These are phyloP conservation scores for Osmanthus fragrans DNA, from an alignment of 257 asterid species.

Conservation along the genomic window DNA sequence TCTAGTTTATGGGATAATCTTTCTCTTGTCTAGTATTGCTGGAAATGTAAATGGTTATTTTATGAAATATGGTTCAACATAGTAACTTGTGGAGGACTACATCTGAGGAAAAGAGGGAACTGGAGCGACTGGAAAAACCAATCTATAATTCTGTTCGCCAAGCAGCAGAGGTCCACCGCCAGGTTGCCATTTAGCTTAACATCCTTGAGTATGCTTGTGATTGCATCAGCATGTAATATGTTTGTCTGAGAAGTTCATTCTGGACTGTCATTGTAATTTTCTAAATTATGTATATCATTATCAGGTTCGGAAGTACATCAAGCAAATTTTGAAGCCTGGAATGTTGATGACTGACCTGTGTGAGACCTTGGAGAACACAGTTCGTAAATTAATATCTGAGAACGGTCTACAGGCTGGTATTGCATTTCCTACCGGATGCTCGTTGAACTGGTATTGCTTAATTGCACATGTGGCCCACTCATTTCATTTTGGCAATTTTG, in stretches of 20 bases:
- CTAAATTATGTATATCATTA: conserved; percentile 16
- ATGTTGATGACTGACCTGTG: conserved; percentile 94
- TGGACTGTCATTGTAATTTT: neutral
- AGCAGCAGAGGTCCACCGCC: conserved; percentile 99
- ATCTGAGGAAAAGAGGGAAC: conserved; percentile 94
- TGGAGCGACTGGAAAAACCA: conserved; percentile 89
- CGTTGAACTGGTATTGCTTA: conserved; percentile 74
- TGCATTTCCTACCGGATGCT: conserved; percentile 99
- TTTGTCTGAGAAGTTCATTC: neutral
- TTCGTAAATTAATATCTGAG: conserved; percentile 87
- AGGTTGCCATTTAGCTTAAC: conserved; percentile 50
- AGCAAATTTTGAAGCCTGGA: conserved; percentile 83
- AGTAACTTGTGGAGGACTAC: conserved; percentile 98
- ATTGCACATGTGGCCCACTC: neutral
- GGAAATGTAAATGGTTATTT: conserved; percentile 22
- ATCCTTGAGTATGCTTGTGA: neutral
- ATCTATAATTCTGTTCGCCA: conserved; percentile 86
- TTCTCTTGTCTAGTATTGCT: neutral
- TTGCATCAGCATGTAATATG: neutral
- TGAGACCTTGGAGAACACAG: conserved; percentile 94
- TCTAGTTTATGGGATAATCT: conserved; percentile 1
- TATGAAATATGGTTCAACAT: conserved; percentile 22
- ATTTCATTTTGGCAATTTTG: neutral
- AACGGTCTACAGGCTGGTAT: conserved; percentile 99
- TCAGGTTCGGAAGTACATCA: conserved; percentile 88